Evolutionary conservation across 441 rosid species (phyloP), one percentile per base, ranked within the genome.

Genomic region (Mallotus japonicus): DNA sequence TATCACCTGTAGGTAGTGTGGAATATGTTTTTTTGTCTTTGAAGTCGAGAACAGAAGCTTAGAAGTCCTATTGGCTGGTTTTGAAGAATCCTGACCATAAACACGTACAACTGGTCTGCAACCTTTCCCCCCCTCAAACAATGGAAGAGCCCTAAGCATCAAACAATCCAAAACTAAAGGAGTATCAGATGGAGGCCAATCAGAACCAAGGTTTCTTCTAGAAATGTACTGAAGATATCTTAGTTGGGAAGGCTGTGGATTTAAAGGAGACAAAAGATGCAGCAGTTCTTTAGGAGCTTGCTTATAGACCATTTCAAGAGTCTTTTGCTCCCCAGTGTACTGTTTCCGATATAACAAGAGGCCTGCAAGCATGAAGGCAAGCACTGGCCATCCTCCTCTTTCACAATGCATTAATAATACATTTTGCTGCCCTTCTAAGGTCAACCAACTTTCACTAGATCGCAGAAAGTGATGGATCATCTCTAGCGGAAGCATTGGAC

Each of bases 151-250:
- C 80, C 92, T 88, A 59, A 94, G 85, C 78, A 89, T 94, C 80
- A 94, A 77, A 70, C 92, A 94, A 81, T 92, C 90, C 75, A 94
- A 80, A 82, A 90, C 83, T 71, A 94, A 85, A 71, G 95, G 97
- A 4, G 90, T 88, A 78, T 89, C 97, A 14, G 90, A 82, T 17
- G 97, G 97, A 82, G 99, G 97, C 97, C 99, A 90, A 65, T 90
- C 97, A 80, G 93, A 77, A 75, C 94, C 87, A 76, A 92, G 76
- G 78, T 85, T 92, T 80, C 97, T 85, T 83, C 95, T 88, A 68
- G 97, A 88, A 80, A 94, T 92, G 85, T 90, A 92, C 89, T 92
- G 97, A 71, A 94, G 95, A 80, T 90, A 94, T 87, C 99, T 90
- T 70, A 92, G 74, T 66, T 94, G 99, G n/a, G 99, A 94, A 78